Percentiles rank a stretch among this genome's conserved stretches.
These are phyloP conservation scores for Haberlea rhodopensis DNA, from an alignment of 257 asterid species.

Conservation along the genomic window DNA sequence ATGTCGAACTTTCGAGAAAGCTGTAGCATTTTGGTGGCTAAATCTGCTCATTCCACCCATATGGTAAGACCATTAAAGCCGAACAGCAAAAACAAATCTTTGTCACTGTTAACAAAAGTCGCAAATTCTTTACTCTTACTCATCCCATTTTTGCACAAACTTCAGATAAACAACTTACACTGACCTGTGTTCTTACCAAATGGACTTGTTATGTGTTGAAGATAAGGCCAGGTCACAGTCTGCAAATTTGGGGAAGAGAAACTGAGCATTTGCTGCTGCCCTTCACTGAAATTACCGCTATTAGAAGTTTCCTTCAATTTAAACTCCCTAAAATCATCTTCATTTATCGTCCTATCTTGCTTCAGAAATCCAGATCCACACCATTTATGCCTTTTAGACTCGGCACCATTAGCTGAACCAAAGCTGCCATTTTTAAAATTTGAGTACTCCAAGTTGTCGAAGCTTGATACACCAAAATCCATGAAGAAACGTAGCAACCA, in stretches of 20 bases:
- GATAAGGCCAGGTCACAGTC: slow-evolving; percentile 44
- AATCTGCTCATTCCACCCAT: no score
- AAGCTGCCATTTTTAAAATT: slow-evolving; percentile 30
- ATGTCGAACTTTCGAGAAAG: no score
- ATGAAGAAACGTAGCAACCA: slow-evolving; percentile 27
- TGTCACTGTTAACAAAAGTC: no score
- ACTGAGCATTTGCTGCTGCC: no score
- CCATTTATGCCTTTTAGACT: slow-evolving; percentile 39
- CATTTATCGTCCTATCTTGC: slow-evolving; percentile 50
- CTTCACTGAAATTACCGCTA: slow-evolving; percentile 28
- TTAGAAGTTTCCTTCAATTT: slow-evolving; percentile 47
- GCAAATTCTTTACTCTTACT: no score
- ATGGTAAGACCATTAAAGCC: no score
- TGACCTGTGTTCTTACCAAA: slow-evolving; percentile 41
- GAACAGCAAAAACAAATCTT: no score
- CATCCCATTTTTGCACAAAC: no score
- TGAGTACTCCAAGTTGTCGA: slow-evolving; percentile 45
- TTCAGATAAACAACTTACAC: no score
- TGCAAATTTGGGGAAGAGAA: no score
- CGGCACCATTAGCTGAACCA: slow-evolving; percentile 19
- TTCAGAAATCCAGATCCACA: slow-evolving; percentile 60
- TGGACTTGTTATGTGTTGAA: slow-evolving; percentile 38
- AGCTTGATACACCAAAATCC: slow-evolving; percentile 67
- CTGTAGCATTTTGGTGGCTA: no score
- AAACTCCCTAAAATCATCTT: slow-evolving; percentile 50